phyloP scores from a whole-genome alignment of 1,139 yeast genomes.

The Spencermartinsiella ligniputridi region DNA sequence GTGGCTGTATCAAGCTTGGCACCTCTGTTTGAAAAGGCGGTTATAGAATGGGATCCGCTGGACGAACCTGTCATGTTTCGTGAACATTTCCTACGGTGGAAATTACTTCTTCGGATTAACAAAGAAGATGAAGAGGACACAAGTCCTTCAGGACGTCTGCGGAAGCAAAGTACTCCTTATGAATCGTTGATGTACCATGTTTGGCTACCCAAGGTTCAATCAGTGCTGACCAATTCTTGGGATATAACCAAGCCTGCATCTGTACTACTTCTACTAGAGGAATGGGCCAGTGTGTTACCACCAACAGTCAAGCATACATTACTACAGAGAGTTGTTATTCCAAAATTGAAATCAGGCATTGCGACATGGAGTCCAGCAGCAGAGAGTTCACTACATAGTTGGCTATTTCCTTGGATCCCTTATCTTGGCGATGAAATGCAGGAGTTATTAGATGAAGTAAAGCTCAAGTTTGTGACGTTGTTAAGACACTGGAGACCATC shows the following conservation, averaged over 20 bases:
- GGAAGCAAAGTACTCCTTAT: constrained; percentile 22
- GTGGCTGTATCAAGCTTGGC: constrained; percentile 31
- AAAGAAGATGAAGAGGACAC: background rate
- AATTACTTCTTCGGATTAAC: constrained; percentile 19
- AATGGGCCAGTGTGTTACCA: constrained; percentile 42
- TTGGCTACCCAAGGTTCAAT: constrained; percentile 37
- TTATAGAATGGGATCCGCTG: constrained; percentile 39
- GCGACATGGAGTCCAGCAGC: constrained; percentile 36
- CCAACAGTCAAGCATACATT: constrained; percentile 31
- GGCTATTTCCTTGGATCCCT: constrained; percentile 48
- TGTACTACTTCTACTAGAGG: constrained; percentile 34
- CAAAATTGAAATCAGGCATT: constrained; percentile 36
- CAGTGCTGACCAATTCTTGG: constrained; percentile 35
- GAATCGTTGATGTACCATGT: constrained; percentile 35
- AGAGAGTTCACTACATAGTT: constrained; percentile 24
- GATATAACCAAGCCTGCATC: constrained; percentile 25
- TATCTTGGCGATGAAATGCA: constrained; percentile 26
- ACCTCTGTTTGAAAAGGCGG: constrained; percentile 25
- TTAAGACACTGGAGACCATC: constrained; percentile 36
- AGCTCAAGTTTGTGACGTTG: constrained; percentile 31
- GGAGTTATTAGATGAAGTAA: constrained; percentile 28
- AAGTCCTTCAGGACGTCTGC: constrained; percentile 2
- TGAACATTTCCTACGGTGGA: constrained; percentile 30
- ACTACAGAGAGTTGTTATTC: constrained; percentile 32
- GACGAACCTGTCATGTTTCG: constrained; percentile 29